Conservation (phyloP, 1,284 basidiomycete genomes). For the Meira miltonrushii region DNA sequence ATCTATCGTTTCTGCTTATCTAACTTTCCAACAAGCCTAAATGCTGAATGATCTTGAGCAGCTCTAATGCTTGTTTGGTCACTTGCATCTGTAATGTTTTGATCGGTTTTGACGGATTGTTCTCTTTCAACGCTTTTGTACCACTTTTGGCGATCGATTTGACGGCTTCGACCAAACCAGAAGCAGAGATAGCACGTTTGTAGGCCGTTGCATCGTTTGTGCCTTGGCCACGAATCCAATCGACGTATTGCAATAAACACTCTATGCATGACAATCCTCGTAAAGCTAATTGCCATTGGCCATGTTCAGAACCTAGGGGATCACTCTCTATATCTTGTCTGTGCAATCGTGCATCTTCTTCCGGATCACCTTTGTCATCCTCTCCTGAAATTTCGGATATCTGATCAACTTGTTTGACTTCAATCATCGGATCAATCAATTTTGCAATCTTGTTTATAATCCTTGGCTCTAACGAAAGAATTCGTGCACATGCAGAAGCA, state of each 20-base stretch:
- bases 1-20: background rate
- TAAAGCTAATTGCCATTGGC: conserved; percentile 5
- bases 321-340: background rate
- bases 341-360: conserved; percentile 7
- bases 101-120: background rate
- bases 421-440: conserved; percentile 1
- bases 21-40: background rate
- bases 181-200: background rate
- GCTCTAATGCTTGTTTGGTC: background rate
- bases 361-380: conserved; percentile 5
- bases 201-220: background rate
- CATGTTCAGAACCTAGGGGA: background rate
- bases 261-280: conserved; percentile 9
- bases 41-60: background rate
- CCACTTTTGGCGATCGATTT: background rate
- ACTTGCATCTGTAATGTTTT: conserved; percentile 1
- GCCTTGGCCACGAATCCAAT: conserved; percentile 1
- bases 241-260: conserved; percentile 5
- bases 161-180: background rate
- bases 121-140: background rate
- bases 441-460: conserved; percentile 5
- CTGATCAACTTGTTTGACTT: background rate
- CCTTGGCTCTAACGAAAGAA: background rate
- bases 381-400: background rate
- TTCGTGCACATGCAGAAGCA: conserved; percentile 2